Base-by-base conservation (phyloP, 2,329 filamentous ascomycete genomes). In the Drechmeria coniospora region DNA sequence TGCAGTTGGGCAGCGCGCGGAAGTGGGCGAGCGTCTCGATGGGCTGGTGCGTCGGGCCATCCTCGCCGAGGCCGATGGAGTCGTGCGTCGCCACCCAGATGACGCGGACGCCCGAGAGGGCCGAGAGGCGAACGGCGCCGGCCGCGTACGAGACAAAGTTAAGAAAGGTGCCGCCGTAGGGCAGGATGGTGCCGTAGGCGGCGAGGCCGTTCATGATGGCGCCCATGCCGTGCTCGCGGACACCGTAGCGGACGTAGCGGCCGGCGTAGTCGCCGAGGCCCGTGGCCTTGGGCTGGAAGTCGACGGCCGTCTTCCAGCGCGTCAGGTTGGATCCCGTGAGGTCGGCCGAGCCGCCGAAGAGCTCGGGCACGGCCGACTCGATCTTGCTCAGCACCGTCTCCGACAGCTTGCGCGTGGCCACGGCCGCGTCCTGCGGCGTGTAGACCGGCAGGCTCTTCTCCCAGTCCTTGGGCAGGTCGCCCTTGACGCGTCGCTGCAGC, bases 91-190 rank as follows among this genome's bases (percentile, higher is more conserved):
- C 87, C 45, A 95, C 72, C 77, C 90, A 92, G 66, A 98, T 86
- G 53, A 74, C 68, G 47, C 87, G 87, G 55, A 86, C 70, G 58
- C 81, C 86, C 25, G 86, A 92, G 44, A 98, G 73, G 22, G 90
- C 76, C 21, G 86, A 93, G 36, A 98, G 75, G 61, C 90, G 87
- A 53, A 95, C 79, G 47, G 90, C 78, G 60, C 90, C 90, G 41
- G 90, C 84, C 43, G 82, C 87, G 57, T 98, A 98, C 15, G 87
- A 95, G 44, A 95, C 84, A 59, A 98, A 98, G 79, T 95, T 98
- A 45, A 98, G 69, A 77, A 98, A 98, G 48, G 90, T 95, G 61
- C 90, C 90, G 42, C 75, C 75, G 44, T 86, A 92, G 44, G 90
- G 90, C 51, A 98, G 78, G 51, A 94, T 67, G 49, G 84, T 92